These are phyloP conservation scores for Bretschneidera sinensis DNA, from an alignment of 345 rosid species.

Conservation along the genomic window DNA sequence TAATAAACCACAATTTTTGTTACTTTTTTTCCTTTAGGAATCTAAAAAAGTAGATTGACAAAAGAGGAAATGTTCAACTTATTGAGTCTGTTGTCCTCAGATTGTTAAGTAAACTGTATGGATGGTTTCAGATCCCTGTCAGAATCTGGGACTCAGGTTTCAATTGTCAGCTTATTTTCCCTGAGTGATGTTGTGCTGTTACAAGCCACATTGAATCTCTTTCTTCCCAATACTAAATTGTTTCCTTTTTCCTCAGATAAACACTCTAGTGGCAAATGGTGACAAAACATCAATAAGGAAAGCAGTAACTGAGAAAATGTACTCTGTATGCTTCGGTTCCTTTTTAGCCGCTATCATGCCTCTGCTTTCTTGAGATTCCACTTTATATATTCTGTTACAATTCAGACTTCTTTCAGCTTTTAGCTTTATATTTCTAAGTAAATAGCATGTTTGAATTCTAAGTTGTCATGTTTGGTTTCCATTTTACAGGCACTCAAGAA, in stretches of 20 bases:
- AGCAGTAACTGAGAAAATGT: slow-evolving; percentile 82
- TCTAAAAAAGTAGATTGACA: too few relatives aligned
- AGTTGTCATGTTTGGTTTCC: slow-evolving; percentile 13
- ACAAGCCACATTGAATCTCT: too few relatives aligned
- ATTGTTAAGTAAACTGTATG: too few relatives aligned
- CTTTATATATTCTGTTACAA: background rate
- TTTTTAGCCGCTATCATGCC: background rate
- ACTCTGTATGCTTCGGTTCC: slow-evolving; percentile 65
- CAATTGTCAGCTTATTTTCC: too few relatives aligned
- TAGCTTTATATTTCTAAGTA: background rate
- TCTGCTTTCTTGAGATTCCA: background rate
- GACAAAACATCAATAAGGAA: slow-evolving; percentile 75
- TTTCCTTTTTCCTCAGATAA: slow-evolving; percentile 52
- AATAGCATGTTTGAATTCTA: background rate
- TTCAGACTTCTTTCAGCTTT: background rate
- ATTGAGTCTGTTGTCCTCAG: too few relatives aligned
- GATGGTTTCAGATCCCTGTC: too few relatives aligned
- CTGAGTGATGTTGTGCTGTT: too few relatives aligned
- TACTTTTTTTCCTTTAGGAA: too few relatives aligned
- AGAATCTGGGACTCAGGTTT: too few relatives aligned
- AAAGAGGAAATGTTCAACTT: too few relatives aligned
- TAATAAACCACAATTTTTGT: too few relatives aligned
- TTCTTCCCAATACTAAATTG: slow-evolving; percentile 5
- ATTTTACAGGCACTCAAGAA: slow-evolving; percentile 65
- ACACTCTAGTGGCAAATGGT: slow-evolving; percentile 59